Evolutionary conservation across 441 rosid species (phyloP).

Genomic region (Populus hybrid): DNA sequence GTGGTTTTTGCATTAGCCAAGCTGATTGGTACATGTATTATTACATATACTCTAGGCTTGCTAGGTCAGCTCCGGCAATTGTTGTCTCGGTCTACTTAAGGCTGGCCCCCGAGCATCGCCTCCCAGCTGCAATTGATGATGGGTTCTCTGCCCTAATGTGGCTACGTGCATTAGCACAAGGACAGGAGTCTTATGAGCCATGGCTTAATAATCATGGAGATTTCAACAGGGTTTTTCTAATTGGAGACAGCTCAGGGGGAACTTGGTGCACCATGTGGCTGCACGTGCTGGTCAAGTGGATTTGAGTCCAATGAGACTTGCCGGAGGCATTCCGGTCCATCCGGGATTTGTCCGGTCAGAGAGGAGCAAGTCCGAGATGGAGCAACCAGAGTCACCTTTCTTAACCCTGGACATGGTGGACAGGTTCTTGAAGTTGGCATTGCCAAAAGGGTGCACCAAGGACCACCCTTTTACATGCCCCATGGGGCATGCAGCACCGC

Average conservation of each 20-base stretch:
- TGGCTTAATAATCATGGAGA: conserved; percentile 43
- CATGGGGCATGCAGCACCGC: conserved; percentile 41
- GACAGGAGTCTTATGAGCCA: conserved; percentile 24
- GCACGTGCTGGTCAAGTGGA: conserved; percentile 41
- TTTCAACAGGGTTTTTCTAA: conserved; percentile 48
- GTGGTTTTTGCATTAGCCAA: conserved; percentile 65
- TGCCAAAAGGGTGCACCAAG: conserved; percentile 45
- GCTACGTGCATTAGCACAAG: conserved; percentile 40
- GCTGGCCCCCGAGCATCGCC: conserved; percentile 56
- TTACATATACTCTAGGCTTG: conserved; percentile 38
- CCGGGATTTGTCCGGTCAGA: conserved; percentile 55
- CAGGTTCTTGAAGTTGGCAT: conserved; percentile 41
- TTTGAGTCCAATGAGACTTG: conserved; percentile 32
- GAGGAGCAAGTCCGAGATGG: conserved; percentile 59
- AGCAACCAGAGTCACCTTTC: conserved; percentile 51
- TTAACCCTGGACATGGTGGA: conserved; percentile 56
- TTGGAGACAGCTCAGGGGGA: conserved; percentile 72
- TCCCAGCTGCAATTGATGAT: conserved; percentile 56
- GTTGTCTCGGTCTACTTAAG: conserved; percentile 47
- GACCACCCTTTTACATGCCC: conserved; percentile 62
- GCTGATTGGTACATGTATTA: conserved; percentile 65
- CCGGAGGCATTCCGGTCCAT: conserved; percentile 58
- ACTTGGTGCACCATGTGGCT: conserved; percentile 50
- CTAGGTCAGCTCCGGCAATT: conserved; percentile 34
- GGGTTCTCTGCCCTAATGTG: conserved; percentile 50